Evolutionary conservation across 768 basidiomycete species (phyloP), one percentile per base, ranked within the genome.

Genomic region (Sporobolomyces phaffii): DNA sequence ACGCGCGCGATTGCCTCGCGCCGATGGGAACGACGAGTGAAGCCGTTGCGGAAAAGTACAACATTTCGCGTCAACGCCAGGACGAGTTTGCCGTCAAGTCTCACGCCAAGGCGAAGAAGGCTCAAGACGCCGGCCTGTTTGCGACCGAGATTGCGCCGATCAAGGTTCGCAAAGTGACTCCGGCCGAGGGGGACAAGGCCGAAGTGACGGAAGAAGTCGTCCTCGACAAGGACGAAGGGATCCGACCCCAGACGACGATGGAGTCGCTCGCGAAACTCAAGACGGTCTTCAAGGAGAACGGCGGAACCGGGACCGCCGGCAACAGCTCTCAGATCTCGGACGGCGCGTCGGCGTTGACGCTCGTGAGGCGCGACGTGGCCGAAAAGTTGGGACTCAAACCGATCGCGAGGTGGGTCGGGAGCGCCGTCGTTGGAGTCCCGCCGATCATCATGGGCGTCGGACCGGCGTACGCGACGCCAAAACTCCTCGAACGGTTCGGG

Each of bases 391-490:
- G 79, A 17, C 65, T 81, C 20, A 77, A 78, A 62, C 36, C 59
- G 38, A 54, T 80, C 53, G 80, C 78, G 56, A 80, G 79, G 70
- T 80, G 75, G 64, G 79, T 78, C 31, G 74, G 77, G 8, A 75
- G 76, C n/a, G 76, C 78, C 0, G 79, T 78, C 31, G 78, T 79
- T 33, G 80, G 80, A 51, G 78, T 78, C 5, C 67, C 67, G 0
- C 74, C 74, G 15, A 66, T 68, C 53, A 65, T 68, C 43, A 72
- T 72, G 71, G 91, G 91, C 66, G 85, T 94, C 74, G 91, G 91
- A 60, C 91, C 91, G 3, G 89, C 89, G 40, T 88, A 83, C 77
- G 92, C 91, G 50, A 90, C 92, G 71, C 90, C 91, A 48, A 83
- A 84, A 64, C 65, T 75, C 36, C 53, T 74, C 44, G 60, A 65